These are phyloP conservation scores for Penicillium taxi DNA, from an alignment of 495 filamentous ascomycete species.

Conservation along the genomic window DNA sequence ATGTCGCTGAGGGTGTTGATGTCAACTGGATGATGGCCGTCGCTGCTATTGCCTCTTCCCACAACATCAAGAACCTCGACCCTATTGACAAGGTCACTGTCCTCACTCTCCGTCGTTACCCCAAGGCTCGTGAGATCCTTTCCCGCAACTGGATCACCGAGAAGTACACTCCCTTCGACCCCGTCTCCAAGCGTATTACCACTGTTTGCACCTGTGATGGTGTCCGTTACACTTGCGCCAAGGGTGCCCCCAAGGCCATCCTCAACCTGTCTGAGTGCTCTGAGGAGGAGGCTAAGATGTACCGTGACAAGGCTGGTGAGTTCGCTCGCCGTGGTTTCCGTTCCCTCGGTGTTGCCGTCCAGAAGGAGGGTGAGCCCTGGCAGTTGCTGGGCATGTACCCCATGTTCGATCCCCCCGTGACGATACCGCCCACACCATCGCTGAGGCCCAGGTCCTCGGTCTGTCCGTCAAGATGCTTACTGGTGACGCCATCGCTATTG, in stretches of 20 bases:
- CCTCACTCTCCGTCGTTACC: constrained; percentile 64
- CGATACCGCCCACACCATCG: constrained; percentile 69
- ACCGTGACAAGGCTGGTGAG: constrained; percentile 62
- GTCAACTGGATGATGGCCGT: constrained; percentile 78
- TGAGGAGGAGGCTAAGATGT: constrained; percentile 53
- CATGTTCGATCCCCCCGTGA: constrained; percentile 73
- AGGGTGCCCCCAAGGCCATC: constrained; percentile 69
- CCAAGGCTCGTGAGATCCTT: constrained; percentile 63
- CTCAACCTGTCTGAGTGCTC: constrained; percentile 58
- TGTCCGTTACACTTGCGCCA: constrained; percentile 59
- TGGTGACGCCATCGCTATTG: constrained; percentile 72
- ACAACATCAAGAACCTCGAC: constrained; percentile 70
- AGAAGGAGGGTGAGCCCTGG: constrained; percentile 60
- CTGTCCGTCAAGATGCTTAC: constrained; percentile 73
- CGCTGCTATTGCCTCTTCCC: constrained; percentile 64
- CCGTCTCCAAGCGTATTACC: constrained; percentile 71
- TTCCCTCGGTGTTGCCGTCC: constrained; percentile 67
- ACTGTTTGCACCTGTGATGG: constrained; percentile 57
- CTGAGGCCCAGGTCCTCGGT: constrained; percentile 68
- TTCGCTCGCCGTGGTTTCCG: constrained; percentile 77
- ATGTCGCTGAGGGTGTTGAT: constrained; percentile 65
- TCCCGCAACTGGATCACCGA: constrained; percentile 63
- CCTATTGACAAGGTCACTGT: constrained; percentile 73
- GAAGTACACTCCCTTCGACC: constrained; percentile 72
- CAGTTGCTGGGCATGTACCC: constrained; percentile 66